These are phyloP conservation scores for Myxozyma melibiosi DNA, from an alignment of 805 yeast species.

Conservation along the genomic window DNA sequence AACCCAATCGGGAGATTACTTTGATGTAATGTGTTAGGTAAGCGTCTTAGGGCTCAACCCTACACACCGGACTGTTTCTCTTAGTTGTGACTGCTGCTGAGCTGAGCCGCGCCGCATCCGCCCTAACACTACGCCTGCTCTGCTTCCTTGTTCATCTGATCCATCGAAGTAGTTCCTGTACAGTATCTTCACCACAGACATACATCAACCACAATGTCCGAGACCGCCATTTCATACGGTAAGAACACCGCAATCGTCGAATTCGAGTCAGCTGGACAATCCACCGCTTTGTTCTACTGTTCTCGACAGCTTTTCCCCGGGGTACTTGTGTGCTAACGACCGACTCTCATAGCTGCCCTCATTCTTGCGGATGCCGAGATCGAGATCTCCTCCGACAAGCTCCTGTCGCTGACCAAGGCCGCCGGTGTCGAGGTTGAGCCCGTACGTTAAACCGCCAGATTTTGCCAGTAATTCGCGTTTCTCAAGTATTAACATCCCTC, in stretches of 20 bases:
- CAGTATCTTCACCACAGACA: not conserved
- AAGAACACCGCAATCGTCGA: not conserved
- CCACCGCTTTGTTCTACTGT: too few species aligned
- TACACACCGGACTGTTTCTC: not conserved
- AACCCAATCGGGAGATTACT: not conserved
- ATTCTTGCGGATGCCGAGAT: constrained; percentile 96
- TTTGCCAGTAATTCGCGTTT: not conserved
- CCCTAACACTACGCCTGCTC: not conserved
- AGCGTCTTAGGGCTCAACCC: not conserved
- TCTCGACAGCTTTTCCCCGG: too few species aligned
- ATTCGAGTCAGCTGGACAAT: too few species aligned
- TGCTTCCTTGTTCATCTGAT: not conserved
- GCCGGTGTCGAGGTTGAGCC: constrained; percentile 81
- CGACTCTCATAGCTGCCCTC: constrained; percentile 71
- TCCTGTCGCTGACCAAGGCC: constrained; percentile 72
- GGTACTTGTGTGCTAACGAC: not conserved
- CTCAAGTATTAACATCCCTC: too few species aligned
- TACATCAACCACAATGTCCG: constrained; percentile 38
- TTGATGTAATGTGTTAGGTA: not conserved
- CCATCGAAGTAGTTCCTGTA: not conserved
- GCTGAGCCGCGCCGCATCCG: not conserved
- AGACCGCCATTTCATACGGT: constrained; percentile 86
- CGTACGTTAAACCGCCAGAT: too few species aligned
- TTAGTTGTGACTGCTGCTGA: not conserved
- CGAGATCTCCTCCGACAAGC: constrained; percentile 87